Base-by-base conservation (phyloP, 2,329 filamentous ascomycete species). In the Fusarium sp. region DNA sequence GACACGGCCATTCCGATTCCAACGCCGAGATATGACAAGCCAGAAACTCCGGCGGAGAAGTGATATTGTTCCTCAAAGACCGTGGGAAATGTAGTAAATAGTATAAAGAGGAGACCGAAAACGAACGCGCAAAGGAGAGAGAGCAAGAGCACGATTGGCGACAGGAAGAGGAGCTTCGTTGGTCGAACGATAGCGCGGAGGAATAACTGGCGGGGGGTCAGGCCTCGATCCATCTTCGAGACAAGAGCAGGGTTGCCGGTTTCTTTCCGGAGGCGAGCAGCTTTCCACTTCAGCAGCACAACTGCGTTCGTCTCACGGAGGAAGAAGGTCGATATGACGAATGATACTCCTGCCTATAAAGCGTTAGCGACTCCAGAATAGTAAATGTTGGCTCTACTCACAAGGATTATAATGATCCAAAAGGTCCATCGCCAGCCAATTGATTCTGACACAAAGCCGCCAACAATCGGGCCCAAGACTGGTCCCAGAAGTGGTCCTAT, bases 401-500 rank as follows among this genome's bases (percentile, higher is more conserved):
- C 29, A 12, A 31, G 13, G 63, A 87, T 86, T 41, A 84, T 72
- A n/a, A 85, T 78, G 43, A 87, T 79, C 83, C 84, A 86, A 56
- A 81, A 82, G 7, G 80, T 78, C 84, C 85, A 86, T 13, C 83
- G 77, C 83, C 84, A 85, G 15, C 83, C 83, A 21, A 82, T 82
- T 3, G 77, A 78, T 29, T 83, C 76, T 0, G 81, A 78, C 8
- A 86, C 72, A 66, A 83, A 86, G 9, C 81, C 84, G 6, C 84
- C 84, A 8, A 81, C 74, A 24, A 74, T 44, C 20, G 73, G 73
- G 3, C 72, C 72, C 15, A 74, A 21, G 18, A 82, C 81, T 0
- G 88, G 87, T 1, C 87, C 87, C 5, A 85, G 83, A 8, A 90
- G 84, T 1, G 90, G 86, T 1, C 88, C 85, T 77, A 89, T 82